Percentiles rank a stretch among this genome's conserved stretches.
Evolutionary conservation across 176 grass and related monocot genomes (phyloP).

Genomic region (Saccharum officinarum): DNA sequence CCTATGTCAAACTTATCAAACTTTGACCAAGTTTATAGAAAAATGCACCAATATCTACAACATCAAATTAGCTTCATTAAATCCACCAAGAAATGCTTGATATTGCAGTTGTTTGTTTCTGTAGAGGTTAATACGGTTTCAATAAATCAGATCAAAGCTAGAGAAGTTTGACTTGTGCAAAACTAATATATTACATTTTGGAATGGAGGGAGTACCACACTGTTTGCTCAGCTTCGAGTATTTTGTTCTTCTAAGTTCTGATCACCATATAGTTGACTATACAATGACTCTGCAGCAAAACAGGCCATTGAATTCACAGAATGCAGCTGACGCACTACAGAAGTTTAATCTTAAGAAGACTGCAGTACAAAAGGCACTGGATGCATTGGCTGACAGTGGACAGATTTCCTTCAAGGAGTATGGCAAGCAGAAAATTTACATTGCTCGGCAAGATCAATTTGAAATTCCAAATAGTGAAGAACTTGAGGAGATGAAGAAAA

Average conservation of each 20-base stretch:
- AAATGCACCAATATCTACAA: background rate
- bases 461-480: slow-evolving; percentile 87
- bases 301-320: slow-evolving; percentile 95
- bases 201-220: background rate
- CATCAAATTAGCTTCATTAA: background rate
- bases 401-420: slow-evolving; percentile 92
- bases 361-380: slow-evolving; percentile 83
- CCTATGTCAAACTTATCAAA: background rate
- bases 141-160: background rate
- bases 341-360: slow-evolving; percentile 96
- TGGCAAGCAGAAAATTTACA: slow-evolving; percentile 95
- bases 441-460: slow-evolving; percentile 95
- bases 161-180: background rate
- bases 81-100: background rate
- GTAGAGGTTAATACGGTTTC: background rate
- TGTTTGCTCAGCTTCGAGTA: slow-evolving; percentile 2
- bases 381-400: slow-evolving; percentile 75
- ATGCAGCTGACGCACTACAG: slow-evolving; percentile 82
- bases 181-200: background rate
- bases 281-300: slow-evolving; percentile 74
- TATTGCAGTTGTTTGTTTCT: background rate
- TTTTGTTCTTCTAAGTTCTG: slow-evolving; percentile 16
- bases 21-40: background rate
- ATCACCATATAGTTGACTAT: slow-evolving; percentile 11
- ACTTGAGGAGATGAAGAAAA: slow-evolving; percentile 90